Evolutionary conservation across 2,329 filamentous ascomycete species (phyloP), one percentile per base, ranked within the genome.

Genomic region (Zymoseptoria pseudotritici): DNA sequence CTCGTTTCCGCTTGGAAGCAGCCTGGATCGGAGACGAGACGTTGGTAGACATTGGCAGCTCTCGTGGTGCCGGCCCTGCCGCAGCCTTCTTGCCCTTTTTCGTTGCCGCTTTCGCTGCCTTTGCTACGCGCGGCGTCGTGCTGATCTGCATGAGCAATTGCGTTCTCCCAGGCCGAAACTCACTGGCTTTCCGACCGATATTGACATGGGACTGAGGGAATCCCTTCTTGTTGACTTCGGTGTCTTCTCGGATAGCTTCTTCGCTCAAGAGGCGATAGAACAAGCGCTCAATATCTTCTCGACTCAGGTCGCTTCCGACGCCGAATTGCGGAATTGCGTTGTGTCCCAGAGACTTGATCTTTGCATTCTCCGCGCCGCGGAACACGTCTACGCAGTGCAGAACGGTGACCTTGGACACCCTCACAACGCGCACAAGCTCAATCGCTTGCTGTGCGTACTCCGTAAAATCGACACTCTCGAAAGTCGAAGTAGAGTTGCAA

Each of bases 331-430:
- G 74, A 9, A 84, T 64, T 6, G 74, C 69, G 46, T 83, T 78
- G 46, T 86, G 83, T 3, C 77, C 71, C 2, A 77, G 69, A 13
- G 81, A 77, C 50, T 83, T 81, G 50, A 83, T 78, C 59, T 83
- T 83, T 61, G 83, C 84, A 60, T 79, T 83, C 62, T 81, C 83
- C 60, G 82, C 85, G 6, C 92, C 94, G 63, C 87, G 82, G 65
- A 97, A 84, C 42, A 95, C 82, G 69, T 97, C 91, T n/a, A 90
- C 85, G 71, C 90, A 92, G 70, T 95, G 88, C 17, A 86, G 80
- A 58, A 93, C 76, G 5, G 91, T 95, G 56, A 95, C 82, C 51
- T 83, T 82, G 42, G 83, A 75, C 2, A 77, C 70, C 66, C 84
- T 78, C 5, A 86, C 76, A 60, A 81, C 75, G 46, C 77, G 73